Evolutionary conservation across 2,329 filamentous ascomycete species (phyloP), one percentile per base, ranked within the genome.

Genomic region (Ceratocystis cubensis): DNA sequence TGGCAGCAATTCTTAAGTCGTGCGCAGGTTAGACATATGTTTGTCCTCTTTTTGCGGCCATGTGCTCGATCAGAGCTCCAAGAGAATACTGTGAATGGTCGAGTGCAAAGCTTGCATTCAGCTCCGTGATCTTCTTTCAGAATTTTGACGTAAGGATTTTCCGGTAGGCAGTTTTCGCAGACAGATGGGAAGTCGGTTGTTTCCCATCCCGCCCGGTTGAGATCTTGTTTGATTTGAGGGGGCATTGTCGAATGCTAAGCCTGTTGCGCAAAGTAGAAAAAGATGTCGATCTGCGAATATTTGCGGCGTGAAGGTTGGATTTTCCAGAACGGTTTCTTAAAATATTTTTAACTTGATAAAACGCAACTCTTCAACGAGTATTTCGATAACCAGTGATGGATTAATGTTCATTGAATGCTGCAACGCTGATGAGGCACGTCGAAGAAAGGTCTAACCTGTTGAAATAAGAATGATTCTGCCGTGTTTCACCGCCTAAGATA

Each of bases 121-220:
- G 88, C 89, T 72, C 91, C 94, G 73, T 95, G 87, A 75, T 99
- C 93, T 74, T 97, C 91, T 77, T 99, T 99, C 69, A 99, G 82
- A 92, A 99, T 97, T 77, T 97, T 94, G 56, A 99, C 94, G 73
- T 96, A 99, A 1, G 93, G 93, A 72, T 97, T 97, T 69, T 96
- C 92, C 17, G 93, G 92, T 1, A 99, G 83, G 75, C 94, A 99
- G 73, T 87, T 91, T 77, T 99, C 94, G 79, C 85, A 94, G 44
- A 94, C 88, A 2, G 88, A 92, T 7, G 90, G 90, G 73, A 94
- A 91, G 76, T 94, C 90, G 62, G 90, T 94, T 41, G 91, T 88
- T 77, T 99, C 94, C 91, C 92, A 96, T 68, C 94, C 94, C 20
- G 91, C 94, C 65, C 94, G 85, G 78, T 97, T 96, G 61, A 96